Evolutionary conservation across 768 basidiomycete genomes (phyloP), one percentile per base, ranked within the genome.

Genomic region (Termitomyces sp.): DNA sequence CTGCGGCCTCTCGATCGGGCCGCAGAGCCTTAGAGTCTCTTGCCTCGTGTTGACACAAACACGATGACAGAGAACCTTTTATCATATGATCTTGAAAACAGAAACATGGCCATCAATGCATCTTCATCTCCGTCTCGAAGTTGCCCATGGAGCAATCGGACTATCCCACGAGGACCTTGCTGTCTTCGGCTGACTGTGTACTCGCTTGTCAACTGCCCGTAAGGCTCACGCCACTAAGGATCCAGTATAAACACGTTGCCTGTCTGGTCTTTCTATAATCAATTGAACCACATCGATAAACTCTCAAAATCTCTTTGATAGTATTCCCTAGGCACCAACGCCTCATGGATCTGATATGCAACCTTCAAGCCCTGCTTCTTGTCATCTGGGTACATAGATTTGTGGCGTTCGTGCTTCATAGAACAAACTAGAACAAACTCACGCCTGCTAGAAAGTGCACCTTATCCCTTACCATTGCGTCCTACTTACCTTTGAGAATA

Each of bases 301-400:
- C 50, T 57, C 33, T 20, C 20, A 16, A 13, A 28, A 57, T 50
- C 20, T 30, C 51, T 61, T 56, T 38, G 60, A 58, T 44, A 59
- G 46, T n/a, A 26, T 20, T 23, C 7, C 33, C 28, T 32, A 32
- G 50, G 56, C 14, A 40, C 47, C 35, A 56, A 57, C 40, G 44
- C 63, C 60, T 64, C 60, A 50, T 59, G 60, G 35, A 57, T 61
- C 55, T 33, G 46, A 59, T 53, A 52, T 13, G 26, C 41, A 57
- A 10, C 10, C 44, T 30, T 16, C 43, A 40, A 32, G 30, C 36
- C 33, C 38, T 44, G 53, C 51, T 46, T 52, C 52, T 52, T 53
- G 51, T 20, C 46, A 59, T 40, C 33, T 47, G 40, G 7, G 52
- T 36, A 10, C 26, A 44, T 50, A 49, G 33, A 49, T 33, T 3